Base-by-base conservation (phyloP, 2,329 filamentous ascomycete genomes). In the Xylaria sp. region DNA sequence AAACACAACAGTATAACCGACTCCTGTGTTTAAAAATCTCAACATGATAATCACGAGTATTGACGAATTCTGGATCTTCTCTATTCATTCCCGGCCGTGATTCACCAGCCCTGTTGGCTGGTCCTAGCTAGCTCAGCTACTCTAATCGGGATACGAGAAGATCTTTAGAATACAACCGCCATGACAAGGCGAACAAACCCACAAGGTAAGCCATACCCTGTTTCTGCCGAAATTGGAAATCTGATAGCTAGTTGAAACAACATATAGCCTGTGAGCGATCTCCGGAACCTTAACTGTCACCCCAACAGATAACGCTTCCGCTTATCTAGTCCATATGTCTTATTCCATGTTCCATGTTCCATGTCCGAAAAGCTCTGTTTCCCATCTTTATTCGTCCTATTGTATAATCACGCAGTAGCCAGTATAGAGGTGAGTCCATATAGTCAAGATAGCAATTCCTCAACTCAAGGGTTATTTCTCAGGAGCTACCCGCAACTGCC, bases 401-500 rank as follows among this genome's bases (percentile, higher is more conserved):
- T 42, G 8, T 37, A 25, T 16, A 21, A 44, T 59, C 29, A 29
- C 21, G 59, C 27, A 60, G 10, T 53, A 66, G 63, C 63, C 35
- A 68, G 42, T 37, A 62, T 32, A 42, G 29, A 44, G 13, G 18
- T 58, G 12, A 13, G 27, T 27, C 13, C 32, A 16, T 13, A 47
- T 12, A 6, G 59, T 21, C 23, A 44, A n/a, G 40, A 35, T 27
- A 59, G 50, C 55, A 60, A 54, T 42, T 23, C 9, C 42, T 37
- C 3, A 47, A 13, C 2, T 10, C 8, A 51, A 40, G 12, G 18
- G 5, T 42, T n/a, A 42, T 59, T 8, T 27, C 51, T 60, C 18
- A 65, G 35, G 32, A 23, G 5, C 4, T 12, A 13, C 16, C 44
- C 54, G 53, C 59, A n/a, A 25, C 29, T 37, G 75, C 51, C 40